Base-by-base conservation (phyloP, 352 stramenopile genomes). In the Globisporangium canariense region DNA sequence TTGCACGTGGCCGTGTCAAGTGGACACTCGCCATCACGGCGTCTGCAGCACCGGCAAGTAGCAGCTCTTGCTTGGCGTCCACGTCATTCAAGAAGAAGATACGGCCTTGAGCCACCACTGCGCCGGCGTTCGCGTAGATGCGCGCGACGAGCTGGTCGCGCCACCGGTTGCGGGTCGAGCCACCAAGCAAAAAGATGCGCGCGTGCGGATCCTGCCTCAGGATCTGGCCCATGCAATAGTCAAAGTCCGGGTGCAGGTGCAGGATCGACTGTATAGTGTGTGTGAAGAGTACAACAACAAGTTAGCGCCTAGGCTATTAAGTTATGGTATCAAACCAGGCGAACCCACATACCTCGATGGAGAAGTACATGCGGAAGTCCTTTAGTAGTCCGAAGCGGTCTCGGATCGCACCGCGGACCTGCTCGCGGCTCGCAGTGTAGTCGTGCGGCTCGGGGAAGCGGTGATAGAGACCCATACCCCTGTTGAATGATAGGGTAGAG, bases 191-290 rank as follows among this genome's bases (percentile, higher is more conserved):
- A 32, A 93, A 91, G 1, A 94, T 16, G 60, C 83, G 75, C 5
- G 81, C 83, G 10, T 78, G 71, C 0, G 68, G 60, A 52, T 94
- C 85, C 22, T 65, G 52, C 0, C 71, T 10, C 0, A 92, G 63
- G 36, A 94, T 78, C 18, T 68, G 75, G 4, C 53, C 53, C 20
- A 94, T 46, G 3, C 73, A 78, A 16, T 62, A 53, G 46, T 91
- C 83, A 62, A 92, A 92, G 64, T 94, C 83, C 0, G 83, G 78
- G 36, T 94, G 85, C 30, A 91, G 75, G 52, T 88, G 70, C n/a
- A 89, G 71, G 49, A 94, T 80, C 1, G 80, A 86, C 85, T 93
- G 64, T 8, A 36, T 9, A 9, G n/a, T 18, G 4, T 53, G 9
- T 22, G n/a, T n/a, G n/a, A 32, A 34, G 25, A 32, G 10, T 2